phyloP scores from a whole-genome alignment of 169 alveolate species.

The Cryptosporidium meleagridis region DNA sequence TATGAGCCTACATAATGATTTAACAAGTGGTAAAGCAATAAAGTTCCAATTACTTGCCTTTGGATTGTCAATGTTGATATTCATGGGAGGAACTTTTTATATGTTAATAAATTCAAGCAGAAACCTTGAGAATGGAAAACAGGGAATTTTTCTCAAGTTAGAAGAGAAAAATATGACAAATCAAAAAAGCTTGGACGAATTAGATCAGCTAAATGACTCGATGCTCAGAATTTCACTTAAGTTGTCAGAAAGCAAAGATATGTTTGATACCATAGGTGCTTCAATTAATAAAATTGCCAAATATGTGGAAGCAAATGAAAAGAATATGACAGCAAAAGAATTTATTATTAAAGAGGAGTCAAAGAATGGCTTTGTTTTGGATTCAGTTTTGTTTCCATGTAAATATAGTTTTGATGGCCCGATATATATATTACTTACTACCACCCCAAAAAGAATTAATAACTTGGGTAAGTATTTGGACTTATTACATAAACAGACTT shows the following conservation, averaged over 20 bases:
- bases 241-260: constrained; percentile 61
- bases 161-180: not conserved
- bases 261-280: constrained; percentile 60
- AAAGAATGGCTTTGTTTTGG: constrained; percentile 32
- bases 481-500: constrained; percentile 63
- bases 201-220: constrained; percentile 15
- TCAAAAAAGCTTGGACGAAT: not conserved
- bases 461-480: constrained; percentile 37
- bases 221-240: constrained; percentile 24
- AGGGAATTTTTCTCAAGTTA: not conserved
- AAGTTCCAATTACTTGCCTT: constrained; percentile 13
- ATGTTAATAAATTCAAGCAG: constrained; percentile 10
- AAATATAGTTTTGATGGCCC: constrained; percentile 70
- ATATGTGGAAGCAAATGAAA: constrained; percentile 71
- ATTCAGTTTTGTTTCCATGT: constrained; percentile 67
- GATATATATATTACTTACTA: constrained; percentile 63
- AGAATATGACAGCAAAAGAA: constrained; percentile 39
- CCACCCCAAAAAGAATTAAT: constrained; percentile 67
- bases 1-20: not conserved
- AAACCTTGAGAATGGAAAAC: not conserved
- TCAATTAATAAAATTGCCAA: constrained; percentile 46
- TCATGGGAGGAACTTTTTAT: constrained; percentile 22
- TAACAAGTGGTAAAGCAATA: not conserved
- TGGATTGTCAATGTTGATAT: constrained; percentile 9
- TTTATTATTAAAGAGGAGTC: constrained; percentile 50